Evolutionary conservation across 2,329 filamentous ascomycete genomes (phyloP), one percentile per base, ranked within the genome.

Genomic region (Aspergillus sp.): DNA sequence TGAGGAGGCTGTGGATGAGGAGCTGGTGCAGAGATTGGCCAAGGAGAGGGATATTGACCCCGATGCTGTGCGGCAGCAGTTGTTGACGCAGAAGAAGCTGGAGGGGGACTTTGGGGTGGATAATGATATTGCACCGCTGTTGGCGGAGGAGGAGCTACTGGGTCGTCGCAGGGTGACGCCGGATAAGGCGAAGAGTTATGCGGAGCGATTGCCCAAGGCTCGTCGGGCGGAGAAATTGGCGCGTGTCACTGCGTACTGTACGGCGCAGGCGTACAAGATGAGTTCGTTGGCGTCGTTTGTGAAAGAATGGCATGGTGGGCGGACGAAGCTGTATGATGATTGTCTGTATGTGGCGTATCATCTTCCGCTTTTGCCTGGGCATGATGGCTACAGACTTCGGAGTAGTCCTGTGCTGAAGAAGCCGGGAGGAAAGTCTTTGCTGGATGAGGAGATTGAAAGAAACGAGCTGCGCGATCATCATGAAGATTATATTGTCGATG

Each of bases 301-400:
- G 48, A 85, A 87, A 56, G 87, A 88, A 51, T 85, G 85, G 58
- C 93, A 98, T 69, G 84, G 86, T 29, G 91, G 90, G 1, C 86
- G 90, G 68, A 95, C 91, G 10, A 98, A 98, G 69, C 76, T 97
- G 5, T 98, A 98, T 68, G 93, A 98, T 65, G 93, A 98, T 66
- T 98, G 93, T 61, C 74, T 98, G 26, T 98, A 98, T 63, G 88
- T 85, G 27, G 91, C 95, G 38, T 98, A 98, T 66, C 90, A 96
- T 62, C 72, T 96, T 28, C 93, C 93, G 5, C 72, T 98, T 11
- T 74, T 97, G 42, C 86, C 88, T 2, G 93, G 91, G 1, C 81
- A 76, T 37, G 90, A 95, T 39, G 91, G 93, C 1, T 96, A 90
- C 65, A 78, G 93, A 27, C 75, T 98, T 27, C 81, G 88, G 56